Evolutionary conservation across 352 stramenopile genomes (phyloP), one percentile per base, ranked within the genome.

Genomic region (Globisporangium nunn): DNA sequence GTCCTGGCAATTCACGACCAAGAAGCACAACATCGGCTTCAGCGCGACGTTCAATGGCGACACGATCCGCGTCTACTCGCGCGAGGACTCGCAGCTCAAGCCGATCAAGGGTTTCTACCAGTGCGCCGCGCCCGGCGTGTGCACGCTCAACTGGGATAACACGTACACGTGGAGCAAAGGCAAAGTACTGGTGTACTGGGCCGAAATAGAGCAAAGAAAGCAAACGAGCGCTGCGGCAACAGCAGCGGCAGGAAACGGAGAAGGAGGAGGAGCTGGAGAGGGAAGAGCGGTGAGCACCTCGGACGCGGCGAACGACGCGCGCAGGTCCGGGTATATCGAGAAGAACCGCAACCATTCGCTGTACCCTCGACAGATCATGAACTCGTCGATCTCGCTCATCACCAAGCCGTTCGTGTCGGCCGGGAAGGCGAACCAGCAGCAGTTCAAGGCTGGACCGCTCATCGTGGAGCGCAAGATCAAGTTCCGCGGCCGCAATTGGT

Each of bases 1-100:
- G 6, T 81, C 74, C 3, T 91, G 74, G 74, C 81, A 88, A 54
- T 91, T 91, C 49, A 81, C 72, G 10, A 88, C 76, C 11, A 88
- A 87, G 61, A 91, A 88, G 52, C 79, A 88, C 70, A 83, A 87
- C 61, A 87, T 91, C 61, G 81, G 81, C 23, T 91, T 91, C 52
- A 88, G 78, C 50, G 77, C 77, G n/a, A 80, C 75, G 14, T 87
- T 91, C 58, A 80, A 87, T 46, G 75, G 72, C 8, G 62, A 74
- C 35, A 74, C 64, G 18, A 74, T 89, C 18, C 68, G 71, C 18
- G 74, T 82, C 41, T 91, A 91, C 57, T 80, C 81, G 31, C 65
- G 76, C 29, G 81, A 91, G 59, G 78, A 85, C 23, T 74, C 76
- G 14, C 63, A 82, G 48, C 49, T 74, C 43, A 86, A 86, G 58